These are phyloP conservation scores for Posidonia australis DNA, from an alignment of 106 monocot species.

Conservation along the genomic window DNA sequence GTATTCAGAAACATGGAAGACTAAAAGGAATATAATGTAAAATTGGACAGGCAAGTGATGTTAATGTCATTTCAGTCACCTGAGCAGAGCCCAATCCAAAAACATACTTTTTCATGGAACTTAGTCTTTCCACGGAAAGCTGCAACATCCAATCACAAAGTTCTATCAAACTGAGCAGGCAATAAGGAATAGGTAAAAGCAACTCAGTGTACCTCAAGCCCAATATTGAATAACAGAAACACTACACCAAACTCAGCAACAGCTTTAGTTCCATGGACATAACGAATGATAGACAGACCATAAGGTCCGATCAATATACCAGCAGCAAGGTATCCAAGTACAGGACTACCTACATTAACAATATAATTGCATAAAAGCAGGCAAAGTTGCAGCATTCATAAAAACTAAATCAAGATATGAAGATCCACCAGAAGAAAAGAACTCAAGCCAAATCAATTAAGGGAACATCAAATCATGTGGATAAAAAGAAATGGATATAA, in stretches of 20 bases:
- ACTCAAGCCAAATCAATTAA: too few species aligned
- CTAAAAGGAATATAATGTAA: background rate
- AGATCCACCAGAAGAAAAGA: too few species aligned
- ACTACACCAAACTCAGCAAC: slow-evolving; percentile 99
- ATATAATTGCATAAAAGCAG: background rate
- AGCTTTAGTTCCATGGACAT: slow-evolving; percentile 97
- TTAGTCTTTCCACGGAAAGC: slow-evolving; percentile 97
- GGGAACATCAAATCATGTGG: too few species aligned
- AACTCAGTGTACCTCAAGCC: slow-evolving; percentile 66
- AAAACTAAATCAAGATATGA: too few species aligned
- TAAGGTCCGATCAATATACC: slow-evolving; percentile 97
- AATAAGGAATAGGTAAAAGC: too few species aligned
- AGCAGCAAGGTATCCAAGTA: slow-evolving; percentile 77
- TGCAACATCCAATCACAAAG: slow-evolving; percentile 24
- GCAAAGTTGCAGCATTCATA: too few species aligned
- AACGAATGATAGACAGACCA: slow-evolving; percentile 76
- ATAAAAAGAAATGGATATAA: too few species aligned
- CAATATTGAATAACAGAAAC: slow-evolving; percentile 97
- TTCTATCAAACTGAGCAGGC: background rate
- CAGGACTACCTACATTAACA: slow-evolving; percentile 54
- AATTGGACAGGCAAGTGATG: slow-evolving; percentile 11
- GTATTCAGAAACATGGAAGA: background rate
- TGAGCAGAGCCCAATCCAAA: slow-evolving; percentile 96
- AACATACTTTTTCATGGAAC: slow-evolving; percentile 99
- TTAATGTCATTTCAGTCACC: slow-evolving; percentile 34